Base-by-base conservation (phyloP, 345 rosid genomes). In the Angophora floribunda region DNA sequence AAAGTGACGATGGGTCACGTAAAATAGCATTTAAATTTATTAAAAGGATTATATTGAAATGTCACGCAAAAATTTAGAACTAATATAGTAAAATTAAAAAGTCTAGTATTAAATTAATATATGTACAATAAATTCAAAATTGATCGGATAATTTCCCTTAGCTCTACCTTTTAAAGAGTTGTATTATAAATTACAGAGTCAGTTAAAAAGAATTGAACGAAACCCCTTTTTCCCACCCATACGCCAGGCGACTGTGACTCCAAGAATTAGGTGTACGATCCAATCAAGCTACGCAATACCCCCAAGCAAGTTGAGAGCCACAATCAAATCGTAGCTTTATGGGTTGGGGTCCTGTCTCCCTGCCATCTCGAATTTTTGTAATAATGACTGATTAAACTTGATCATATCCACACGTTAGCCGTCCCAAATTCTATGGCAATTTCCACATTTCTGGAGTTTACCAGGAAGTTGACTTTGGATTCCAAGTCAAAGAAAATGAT, bases 1-100 rank as follows among this genome's bases (percentile, higher is more conserved):
- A 0, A 41, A 17, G 26, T 19, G 4, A 41, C 4, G 2, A 13
- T 6, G 6, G 1, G 1, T 1, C 82, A 5, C 4, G 0, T 75
- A 19, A 2, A 4, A 75, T 75, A 4, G 7, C 4, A 1, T 1
- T 36, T 36, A 36, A 36, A n/a, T 63, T 75, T 11, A 41, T 10
- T 11, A 41, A 0, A 19, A 36, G 0, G 14, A 41, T 75, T 3
- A 21, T 0, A 41, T 10, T 41, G 15, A 9, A 75, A 75, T 75
- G 36, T 19, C 8, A 5, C 4, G 2, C 3, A 75, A 1, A 75
- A 0, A 6, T 10, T 75, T 75, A 75, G 6, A 2, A 17, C 4
- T 32, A 0, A 32, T 16, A 32, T 67, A 1, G 1, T 1, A 70
- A 36, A 9, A 36, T 70, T 6, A 1, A 41, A 75, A 75, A 9